Evolutionary conservation across 306 rosid genomes (phyloP).

Genomic region (Acmispon strigosus): DNA sequence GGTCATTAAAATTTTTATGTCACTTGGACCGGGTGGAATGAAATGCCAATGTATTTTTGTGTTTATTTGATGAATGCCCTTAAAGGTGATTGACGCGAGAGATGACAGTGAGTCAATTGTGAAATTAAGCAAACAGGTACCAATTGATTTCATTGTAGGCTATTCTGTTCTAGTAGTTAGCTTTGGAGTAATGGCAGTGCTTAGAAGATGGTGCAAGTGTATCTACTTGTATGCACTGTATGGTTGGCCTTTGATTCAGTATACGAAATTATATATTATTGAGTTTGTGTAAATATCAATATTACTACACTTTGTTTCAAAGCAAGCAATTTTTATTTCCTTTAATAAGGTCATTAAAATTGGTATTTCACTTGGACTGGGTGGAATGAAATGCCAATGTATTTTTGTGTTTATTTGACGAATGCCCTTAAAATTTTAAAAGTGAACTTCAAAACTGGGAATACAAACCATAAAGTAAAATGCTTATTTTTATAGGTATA

Average conservation of each 20-base stretch:
- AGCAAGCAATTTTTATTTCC: background rate
- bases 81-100: slow-evolving; percentile 75
- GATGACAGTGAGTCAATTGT: slow-evolving; percentile 52
- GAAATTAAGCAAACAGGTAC: slow-evolving; percentile 88
- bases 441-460: background rate
- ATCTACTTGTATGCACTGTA: background rate
- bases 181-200: slow-evolving; percentile 3
- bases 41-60: background rate
- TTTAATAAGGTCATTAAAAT: background rate
- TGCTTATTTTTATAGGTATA: background rate
- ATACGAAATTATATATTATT: background rate
- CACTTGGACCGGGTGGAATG: background rate
- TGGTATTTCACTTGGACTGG: background rate
- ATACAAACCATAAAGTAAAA: background rate
- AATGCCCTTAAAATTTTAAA: background rate
- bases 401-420: background rate
- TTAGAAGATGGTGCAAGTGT: background rate
- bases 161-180: slow-evolving; percentile 15
- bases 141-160: background rate
- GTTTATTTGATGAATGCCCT: background rate
- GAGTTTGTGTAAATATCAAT: background rate
- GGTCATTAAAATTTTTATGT: slow-evolving; percentile 10
- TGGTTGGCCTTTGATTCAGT: background rate
- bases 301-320: background rate
- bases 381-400: background rate